A percentile compares a stretch with the other conserved stretches of the same genome.
Evolutionary conservation across 352 stramenopile genomes (phyloP).

Genomic region (Phytophthora niederhauseri): DNA sequence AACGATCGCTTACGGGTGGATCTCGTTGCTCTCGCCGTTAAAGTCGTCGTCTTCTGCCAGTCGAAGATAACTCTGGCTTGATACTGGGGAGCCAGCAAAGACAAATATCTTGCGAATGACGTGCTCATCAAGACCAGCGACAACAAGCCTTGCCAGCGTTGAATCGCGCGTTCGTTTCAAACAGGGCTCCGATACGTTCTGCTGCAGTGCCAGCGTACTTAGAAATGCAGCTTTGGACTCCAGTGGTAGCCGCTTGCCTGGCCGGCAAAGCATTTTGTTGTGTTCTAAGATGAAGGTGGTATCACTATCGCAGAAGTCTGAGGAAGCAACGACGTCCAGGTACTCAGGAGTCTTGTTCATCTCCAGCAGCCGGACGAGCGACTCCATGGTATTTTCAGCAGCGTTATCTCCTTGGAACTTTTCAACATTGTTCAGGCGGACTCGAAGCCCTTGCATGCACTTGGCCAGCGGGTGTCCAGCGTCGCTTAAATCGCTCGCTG

Average conservation of each 20-base stretch:
- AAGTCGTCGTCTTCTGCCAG: neutral
- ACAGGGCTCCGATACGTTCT: neutral
- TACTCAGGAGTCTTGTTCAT: neutral
- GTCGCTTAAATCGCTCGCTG: neutral
- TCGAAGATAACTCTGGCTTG: neutral
- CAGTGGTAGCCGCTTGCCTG: neutral
- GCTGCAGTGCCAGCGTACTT: neutral
- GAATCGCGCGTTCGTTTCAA: neutral
- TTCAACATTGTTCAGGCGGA: neutral
- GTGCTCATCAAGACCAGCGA: neutral
- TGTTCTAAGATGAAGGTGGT: neutral
- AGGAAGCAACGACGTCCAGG: neutral
- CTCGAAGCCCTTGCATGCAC: neutral
- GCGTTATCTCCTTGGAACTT: neutral
- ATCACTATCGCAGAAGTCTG: neutral
- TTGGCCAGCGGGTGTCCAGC: neutral
- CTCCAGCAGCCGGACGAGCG: neutral
- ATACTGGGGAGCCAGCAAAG: neutral
- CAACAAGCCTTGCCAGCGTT: neutral
- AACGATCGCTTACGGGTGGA: no score
- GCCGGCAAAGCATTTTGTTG: neutral
- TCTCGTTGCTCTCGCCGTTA: neutral
- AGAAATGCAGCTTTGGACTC: neutral
- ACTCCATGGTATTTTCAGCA: neutral
- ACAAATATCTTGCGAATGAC: neutral